A percentile compares a stretch with the other conserved stretches of the same genome.
Conservation (phyloP, 192 early-diverging fungal species). For the Coemansia sp. region DNA sequence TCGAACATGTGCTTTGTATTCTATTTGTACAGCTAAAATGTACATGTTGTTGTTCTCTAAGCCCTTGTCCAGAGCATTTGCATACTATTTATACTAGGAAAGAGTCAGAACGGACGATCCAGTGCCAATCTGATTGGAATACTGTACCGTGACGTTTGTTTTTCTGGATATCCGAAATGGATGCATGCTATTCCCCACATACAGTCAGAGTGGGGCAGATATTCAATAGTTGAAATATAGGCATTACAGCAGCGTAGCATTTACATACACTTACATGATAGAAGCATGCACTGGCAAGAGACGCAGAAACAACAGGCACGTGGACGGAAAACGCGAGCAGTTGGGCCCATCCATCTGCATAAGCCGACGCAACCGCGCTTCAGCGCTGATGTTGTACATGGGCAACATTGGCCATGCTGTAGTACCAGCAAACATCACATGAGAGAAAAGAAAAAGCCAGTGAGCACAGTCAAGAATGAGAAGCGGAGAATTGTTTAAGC, state of each 20-base stretch:
- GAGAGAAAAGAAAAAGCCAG: background rate
- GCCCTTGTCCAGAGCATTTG: background rate
- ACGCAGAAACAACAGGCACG: conserved; percentile 1
- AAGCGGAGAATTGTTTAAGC: conserved; percentile 2
- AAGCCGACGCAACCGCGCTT: conserved; percentile 6
- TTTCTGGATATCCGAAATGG: background rate
- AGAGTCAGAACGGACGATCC: background rate
- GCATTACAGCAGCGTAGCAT: background rate
- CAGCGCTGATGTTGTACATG: conserved; percentile 3
- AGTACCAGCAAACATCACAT: conserved; percentile 8
- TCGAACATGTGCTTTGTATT: too few relatives aligned
- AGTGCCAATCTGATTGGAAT: background rate
- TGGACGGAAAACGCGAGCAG: background rate
- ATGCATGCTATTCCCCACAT: background rate
- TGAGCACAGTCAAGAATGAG: background rate
- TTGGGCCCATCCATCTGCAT: background rate
- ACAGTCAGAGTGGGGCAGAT: background rate
- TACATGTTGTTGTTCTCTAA: background rate
- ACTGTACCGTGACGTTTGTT: background rate
- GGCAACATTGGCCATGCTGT: background rate
- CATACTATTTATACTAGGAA: background rate
- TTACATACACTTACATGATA: background rate
- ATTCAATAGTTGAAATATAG: background rate
- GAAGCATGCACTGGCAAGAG: background rate
- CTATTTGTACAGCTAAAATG: too few relatives aligned